Base-by-base conservation (phyloP, 257 asterid species). In the Handroanthus guayacan region DNA sequence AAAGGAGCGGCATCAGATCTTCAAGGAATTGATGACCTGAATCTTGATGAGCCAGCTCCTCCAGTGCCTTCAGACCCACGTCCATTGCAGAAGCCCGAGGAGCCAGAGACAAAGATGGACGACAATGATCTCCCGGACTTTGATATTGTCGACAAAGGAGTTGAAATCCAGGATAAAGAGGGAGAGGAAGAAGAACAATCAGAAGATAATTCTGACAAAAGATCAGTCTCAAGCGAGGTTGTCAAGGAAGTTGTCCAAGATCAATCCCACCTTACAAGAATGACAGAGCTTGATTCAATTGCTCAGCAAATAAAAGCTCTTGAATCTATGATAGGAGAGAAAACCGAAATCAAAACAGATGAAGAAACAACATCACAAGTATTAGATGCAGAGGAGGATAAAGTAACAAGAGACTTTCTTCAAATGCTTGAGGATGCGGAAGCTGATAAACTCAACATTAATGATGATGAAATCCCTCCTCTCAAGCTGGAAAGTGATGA, bases 231-330 rank as follows among this genome's bases (percentile, higher is more conserved):
- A 9, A 82, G 91, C 60, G 98, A 89, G 87, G 95, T 88, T 45
- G 98, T 92, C 1, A 91, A 91, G 88, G 96, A 95, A 67, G 85
- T 92, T 12, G 94, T 95, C 44, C 90, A 89, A 0, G 97, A 95
- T 81, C 90, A 87, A 1, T 68, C 84, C 39, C 96, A 84, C 65
- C 50, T 82, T 69, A 83, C 78, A 11, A 83, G 99, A 76, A 9
- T 89, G 71, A 72, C 91, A 2, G 97, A 87, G 86, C 97, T 94
- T 9, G 97, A 94, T 70, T 79, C 94, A 4, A 92, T 92, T 4
- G 93, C 97, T 63, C 93, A 89, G 83, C 99, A 90, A 85, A 94
- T 94, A 41, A 92, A 92, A 79, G 97, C 95, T 9, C 97, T 94
- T 5, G 99, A 92, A 71, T 87, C 97, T 1, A 80, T 94, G 90